Conservation (phyloP, 225 moss, liverwort and hornwort species). For the Marchantia paleacea region DNA sequence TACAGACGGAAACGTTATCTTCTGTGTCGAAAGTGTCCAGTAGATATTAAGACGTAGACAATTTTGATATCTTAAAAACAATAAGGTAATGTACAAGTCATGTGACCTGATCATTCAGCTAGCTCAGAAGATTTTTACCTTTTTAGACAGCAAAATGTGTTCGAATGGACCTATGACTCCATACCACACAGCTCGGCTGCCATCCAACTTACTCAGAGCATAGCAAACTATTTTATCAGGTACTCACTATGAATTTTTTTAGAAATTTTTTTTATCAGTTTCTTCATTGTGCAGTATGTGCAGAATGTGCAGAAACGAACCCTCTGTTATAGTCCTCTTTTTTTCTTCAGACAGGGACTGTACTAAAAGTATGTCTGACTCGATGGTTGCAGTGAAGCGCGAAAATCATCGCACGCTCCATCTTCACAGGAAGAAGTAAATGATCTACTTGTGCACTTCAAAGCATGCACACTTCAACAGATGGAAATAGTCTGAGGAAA, state of each 20-base stretch:
- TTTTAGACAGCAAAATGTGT: slow-evolving; percentile 69
- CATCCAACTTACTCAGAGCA: slow-evolving; percentile 61
- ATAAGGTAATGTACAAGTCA: too few relatives aligned
- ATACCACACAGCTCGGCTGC: slow-evolving; percentile 76
- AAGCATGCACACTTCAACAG: not conserved
- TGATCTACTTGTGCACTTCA: slow-evolving; percentile 49
- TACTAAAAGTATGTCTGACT: too few relatives aligned
- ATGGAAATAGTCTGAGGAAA: not conserved
- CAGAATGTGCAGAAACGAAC: not conserved
- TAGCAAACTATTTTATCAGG: slow-evolving; percentile 73
- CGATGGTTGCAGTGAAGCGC: slow-evolving; percentile 64
- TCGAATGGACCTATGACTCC: slow-evolving; percentile 71
- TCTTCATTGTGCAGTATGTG: too few relatives aligned
- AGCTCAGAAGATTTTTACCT: not conserved
- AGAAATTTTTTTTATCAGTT: too few relatives aligned
- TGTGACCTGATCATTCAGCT: not conserved
- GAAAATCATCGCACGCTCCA: slow-evolving; percentile 65
- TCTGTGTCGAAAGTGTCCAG: too few relatives aligned
- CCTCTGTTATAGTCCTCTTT: not conserved
- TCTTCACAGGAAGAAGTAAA: slow-evolving; percentile 51
- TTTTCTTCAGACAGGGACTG: not conserved
- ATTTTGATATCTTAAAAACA: too few relatives aligned
- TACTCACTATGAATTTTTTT: slow-evolving; percentile 24
- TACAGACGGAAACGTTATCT: too few relatives aligned
- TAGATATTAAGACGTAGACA: too few relatives aligned